Conservation (phyloP, 2,329 filamentous ascomycete species). For the Aureobasidium sp. region DNA sequence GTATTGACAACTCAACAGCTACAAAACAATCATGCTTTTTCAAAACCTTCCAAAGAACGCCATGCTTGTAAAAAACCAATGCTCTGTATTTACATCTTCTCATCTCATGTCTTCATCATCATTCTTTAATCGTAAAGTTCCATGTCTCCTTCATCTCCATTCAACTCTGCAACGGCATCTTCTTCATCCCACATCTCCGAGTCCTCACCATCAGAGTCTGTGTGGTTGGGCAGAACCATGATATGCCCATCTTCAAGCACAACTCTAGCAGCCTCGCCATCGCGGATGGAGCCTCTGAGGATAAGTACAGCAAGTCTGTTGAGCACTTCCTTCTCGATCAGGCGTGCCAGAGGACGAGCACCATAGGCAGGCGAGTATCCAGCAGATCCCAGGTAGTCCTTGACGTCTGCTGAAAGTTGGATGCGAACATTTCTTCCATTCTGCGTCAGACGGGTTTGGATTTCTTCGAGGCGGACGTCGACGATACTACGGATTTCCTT, state of each 20-base stretch:
- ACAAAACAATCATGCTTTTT: background rate
- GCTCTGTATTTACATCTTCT: background rate
- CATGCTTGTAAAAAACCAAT: background rate
- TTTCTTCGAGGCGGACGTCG: slow-evolving; percentile 76
- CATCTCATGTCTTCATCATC: background rate
- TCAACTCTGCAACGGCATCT: slow-evolving; percentile 62
- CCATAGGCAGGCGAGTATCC: slow-evolving; percentile 96
- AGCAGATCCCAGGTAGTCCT: slow-evolving; percentile 83
- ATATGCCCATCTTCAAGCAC: slow-evolving; percentile 74
- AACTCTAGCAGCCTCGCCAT: slow-evolving; percentile 76
- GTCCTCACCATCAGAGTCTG: slow-evolving; percentile 47
- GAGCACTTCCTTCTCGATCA: slow-evolving; percentile 96
- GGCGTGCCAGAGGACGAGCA: slow-evolving; percentile 73
- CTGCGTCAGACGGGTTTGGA: slow-evolving; percentile 79
- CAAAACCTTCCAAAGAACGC: background rate
- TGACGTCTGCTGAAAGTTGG: slow-evolving; percentile 72
- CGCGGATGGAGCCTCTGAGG: slow-evolving; percentile 71
- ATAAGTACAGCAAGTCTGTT: slow-evolving; percentile 90
- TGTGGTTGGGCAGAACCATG: slow-evolving; percentile 75
- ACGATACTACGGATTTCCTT: slow-evolving; percentile 92
- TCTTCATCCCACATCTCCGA: slow-evolving; percentile 68
- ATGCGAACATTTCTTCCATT: slow-evolving; percentile 85
- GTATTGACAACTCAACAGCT: no score
- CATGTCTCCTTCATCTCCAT: slow-evolving; percentile 45
- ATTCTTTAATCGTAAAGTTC: slow-evolving; percentile 52